Base-by-base conservation (phyloP, 2,329 filamentous ascomycete species). In the Zymoseptoria ardabiliae region DNA sequence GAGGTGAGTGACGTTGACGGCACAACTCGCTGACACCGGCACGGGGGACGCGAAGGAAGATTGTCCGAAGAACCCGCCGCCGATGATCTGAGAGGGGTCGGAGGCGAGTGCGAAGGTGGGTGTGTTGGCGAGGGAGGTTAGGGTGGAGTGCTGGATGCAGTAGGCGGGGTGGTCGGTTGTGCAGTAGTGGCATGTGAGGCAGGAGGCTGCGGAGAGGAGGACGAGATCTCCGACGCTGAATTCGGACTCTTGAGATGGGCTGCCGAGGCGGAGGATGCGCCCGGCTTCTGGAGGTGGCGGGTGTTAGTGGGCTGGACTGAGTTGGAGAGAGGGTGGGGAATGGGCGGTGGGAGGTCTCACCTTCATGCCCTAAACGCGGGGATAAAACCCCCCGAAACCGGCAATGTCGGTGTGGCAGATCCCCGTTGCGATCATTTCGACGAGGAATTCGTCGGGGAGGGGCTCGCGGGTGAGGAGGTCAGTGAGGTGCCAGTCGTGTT, bases 331-430 rank as follows among this genome's bases (percentile, higher is more conserved):
- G 7, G 17, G 2, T 30, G 30, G 57, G 20, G 49, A 28, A 7
- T 22, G 22, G 25, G 48, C 7, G 11, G 3, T 11, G 41, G 22
- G 35, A 45, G 19, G n/a, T n/a, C 30, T 35, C 23, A 60, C 64
- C 64, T 65, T 69, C 67, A 23, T 69, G 67, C 3, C 67, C 9
- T 68, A 56, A 2, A 68, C 63, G 9, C 66, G 59, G 13, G 67
- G 67, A 25, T 66, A 66, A 17, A 67, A 66, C 8, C 61, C 56
- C 9, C 60, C 63, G 45, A 63, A 58, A 50, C 65, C 60, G 20
- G 63, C 57, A 45, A 66, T 61, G 58, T 83, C 81, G 0, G 80
- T 80, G 58, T 82, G 81, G 58, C 81, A 83, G 53, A 83, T 75
- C 0, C 81, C 81, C 0, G 77, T 78, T 0, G 80, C 78, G 5